phyloP scores from a whole-genome alignment of 495 filamentous ascomycete species.

The Neurospora sp. region DNA sequence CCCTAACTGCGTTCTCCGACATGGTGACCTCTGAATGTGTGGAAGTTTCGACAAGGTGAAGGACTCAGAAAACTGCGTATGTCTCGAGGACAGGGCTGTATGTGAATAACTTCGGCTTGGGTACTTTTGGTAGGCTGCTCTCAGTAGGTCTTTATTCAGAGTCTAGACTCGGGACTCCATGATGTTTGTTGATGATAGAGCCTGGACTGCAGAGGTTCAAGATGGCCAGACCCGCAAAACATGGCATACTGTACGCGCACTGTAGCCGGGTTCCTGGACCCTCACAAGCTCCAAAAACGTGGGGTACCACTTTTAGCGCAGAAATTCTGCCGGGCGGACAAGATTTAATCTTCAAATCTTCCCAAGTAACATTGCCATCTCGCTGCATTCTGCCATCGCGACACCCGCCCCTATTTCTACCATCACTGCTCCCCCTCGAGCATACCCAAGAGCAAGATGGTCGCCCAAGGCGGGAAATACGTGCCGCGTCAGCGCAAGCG shows the following conservation, averaged over 20 bases:
- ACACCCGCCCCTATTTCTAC: background rate
- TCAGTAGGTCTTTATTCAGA: background rate
- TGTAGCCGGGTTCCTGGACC: background rate
- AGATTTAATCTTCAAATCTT: constrained; percentile 23
- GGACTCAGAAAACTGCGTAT: background rate
- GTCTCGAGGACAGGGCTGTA: background rate
- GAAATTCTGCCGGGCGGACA: constrained; percentile 41
- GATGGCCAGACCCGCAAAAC: background rate
- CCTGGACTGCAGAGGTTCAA: background rate
- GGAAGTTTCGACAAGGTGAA: background rate
- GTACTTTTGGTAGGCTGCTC: background rate
- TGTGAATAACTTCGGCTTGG: background rate
- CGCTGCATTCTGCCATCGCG: background rate
- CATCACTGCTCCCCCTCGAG: background rate
- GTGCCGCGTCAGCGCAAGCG: constrained; percentile 75
- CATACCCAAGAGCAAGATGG: constrained; percentile 18
- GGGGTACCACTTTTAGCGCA: constrained; percentile 5
- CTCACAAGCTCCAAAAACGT: background rate
- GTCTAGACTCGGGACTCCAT: background rate
- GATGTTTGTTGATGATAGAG: background rate
- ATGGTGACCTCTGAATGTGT: constrained; percentile 6
- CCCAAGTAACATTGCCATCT: background rate
- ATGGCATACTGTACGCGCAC: background rate
- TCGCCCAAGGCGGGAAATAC: constrained; percentile 54
- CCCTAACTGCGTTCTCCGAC: constrained; percentile 10